A percentile compares a stretch with the other conserved stretches of the same genome.
These are phyloP conservation scores for Pisolithus marmoratus DNA, from an alignment of 768 basidiomycete genomes.

Conservation along the genomic window DNA sequence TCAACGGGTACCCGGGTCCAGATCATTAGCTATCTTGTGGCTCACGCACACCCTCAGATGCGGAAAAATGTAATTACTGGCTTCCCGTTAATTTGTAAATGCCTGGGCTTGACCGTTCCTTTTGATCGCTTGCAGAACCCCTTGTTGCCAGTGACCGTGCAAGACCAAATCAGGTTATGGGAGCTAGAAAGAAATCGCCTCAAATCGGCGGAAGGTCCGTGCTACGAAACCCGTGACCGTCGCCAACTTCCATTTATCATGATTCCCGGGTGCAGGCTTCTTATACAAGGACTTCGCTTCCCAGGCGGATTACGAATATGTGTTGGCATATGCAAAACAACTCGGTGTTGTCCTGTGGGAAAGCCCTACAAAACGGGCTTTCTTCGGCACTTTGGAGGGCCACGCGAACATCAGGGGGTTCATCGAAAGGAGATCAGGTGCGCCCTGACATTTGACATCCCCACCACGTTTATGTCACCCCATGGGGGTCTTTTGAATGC, in stretches of 20 bases:
- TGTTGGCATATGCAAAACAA: conserved; percentile 79
- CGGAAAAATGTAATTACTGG: conserved; percentile 67
- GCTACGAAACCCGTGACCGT: neutral
- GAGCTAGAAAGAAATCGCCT: conserved; percentile 92
- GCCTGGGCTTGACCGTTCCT: neutral
- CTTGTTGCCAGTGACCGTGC: conserved; percentile 91
- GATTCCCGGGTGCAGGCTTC: conserved; percentile 49
- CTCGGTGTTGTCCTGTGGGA: conserved; percentile 84
- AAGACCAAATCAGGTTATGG: conserved; percentile 97
- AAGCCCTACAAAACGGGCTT: conserved; percentile 62
- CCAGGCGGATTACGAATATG: conserved; percentile 82
- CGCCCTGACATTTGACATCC: conserved; percentile 22
- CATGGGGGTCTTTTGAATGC: neutral
- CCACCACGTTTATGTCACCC: neutral
- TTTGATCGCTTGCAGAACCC: conserved; percentile 57
- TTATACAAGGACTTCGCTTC: conserved; percentile 87
- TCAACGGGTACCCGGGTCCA: conserved; percentile 29
- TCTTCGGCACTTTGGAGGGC: conserved; percentile 77
- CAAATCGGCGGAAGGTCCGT: conserved; percentile 78
- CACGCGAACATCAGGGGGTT: conserved; percentile 75
- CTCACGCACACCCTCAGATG: conserved; percentile 98
- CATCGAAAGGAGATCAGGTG: conserved; percentile 63
- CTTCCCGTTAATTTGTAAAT: neutral
- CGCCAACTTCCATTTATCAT: neutral
- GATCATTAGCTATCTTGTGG: conserved; percentile 93